These are phyloP conservation scores for Globisporangium paroecandrum DNA, from an alignment of 352 stramenopile genomes.

Conservation along the genomic window DNA sequence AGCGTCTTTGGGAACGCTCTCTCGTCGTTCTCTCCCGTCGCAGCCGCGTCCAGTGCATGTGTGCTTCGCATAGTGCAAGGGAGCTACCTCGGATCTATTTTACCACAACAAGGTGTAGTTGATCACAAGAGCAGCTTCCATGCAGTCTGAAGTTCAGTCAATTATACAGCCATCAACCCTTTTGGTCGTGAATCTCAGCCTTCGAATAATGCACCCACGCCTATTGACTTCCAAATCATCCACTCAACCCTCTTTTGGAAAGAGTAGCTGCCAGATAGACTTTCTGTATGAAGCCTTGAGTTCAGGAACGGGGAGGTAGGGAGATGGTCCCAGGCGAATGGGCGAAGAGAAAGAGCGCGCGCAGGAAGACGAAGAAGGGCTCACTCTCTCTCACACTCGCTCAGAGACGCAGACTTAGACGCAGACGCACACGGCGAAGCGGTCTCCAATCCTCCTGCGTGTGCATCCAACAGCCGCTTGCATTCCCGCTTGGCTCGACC, in stretches of 20 bases:
- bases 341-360: not conserved
- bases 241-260: not conserved
- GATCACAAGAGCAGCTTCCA: not conserved
- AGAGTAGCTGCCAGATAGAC: not conserved
- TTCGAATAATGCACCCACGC: not conserved
- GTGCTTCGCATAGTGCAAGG: not conserved
- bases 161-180: not conserved
- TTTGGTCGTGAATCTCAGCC: not conserved
- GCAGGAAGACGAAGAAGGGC: not conserved
- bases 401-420: not conserved
- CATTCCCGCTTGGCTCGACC: not conserved
- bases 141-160: not conserved
- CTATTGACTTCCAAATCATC: not conserved
- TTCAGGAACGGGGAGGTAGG: not conserved
- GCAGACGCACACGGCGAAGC: not conserved
- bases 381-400: not conserved
- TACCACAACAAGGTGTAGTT: slow-evolving; percentile 4
- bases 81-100: not conserved
- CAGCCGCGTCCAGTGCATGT: not conserved
- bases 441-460: not conserved
- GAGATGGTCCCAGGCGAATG: not conserved
- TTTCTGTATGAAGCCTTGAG: not conserved
- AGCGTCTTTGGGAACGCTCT: not conserved
- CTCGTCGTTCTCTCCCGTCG: slow-evolving; percentile 7
- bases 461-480: not conserved